Percentiles rank a stretch among this genome's conserved stretches.
Conservation (phyloP, 139 green algal genomes). For the Coelastrella sp. region DNA sequence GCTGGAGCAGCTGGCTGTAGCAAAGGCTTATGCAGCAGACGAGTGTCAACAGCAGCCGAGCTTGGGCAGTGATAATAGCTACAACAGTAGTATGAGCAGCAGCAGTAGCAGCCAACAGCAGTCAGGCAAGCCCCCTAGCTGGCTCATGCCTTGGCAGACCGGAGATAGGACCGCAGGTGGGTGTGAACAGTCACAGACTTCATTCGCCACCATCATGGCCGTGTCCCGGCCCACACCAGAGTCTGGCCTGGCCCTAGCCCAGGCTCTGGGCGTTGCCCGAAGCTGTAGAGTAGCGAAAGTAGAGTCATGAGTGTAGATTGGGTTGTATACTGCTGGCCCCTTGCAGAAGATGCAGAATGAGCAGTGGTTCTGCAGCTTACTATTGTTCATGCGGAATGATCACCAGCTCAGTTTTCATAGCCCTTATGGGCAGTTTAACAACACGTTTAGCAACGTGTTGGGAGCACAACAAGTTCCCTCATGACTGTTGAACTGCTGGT, state of each 20-base stretch:
- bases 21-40: neutral
- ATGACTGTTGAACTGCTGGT: no score
- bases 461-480: no score
- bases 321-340: neutral
- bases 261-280: no score
- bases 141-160: conserved; percentile 18
- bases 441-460: no score
- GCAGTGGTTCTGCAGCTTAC: neutral
- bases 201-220: neutral
- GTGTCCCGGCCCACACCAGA: no score
- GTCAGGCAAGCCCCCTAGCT: neutral
- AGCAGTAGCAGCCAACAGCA: neutral
- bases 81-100: neutral
- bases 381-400: neutral
- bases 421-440: neutral
- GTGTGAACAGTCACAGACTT: neutral
- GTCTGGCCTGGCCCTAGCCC: no score
- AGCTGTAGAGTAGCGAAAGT: no score
- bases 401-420: neutral
- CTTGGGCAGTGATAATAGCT: neutral
- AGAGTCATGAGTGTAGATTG: neutral
- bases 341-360: neutral
- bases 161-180: neutral
- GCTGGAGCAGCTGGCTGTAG: neutral
- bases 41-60: neutral